Base-by-base conservation (phyloP, 1,139 yeast genomes). In the Yamadazyma pseudoaaseri region DNA sequence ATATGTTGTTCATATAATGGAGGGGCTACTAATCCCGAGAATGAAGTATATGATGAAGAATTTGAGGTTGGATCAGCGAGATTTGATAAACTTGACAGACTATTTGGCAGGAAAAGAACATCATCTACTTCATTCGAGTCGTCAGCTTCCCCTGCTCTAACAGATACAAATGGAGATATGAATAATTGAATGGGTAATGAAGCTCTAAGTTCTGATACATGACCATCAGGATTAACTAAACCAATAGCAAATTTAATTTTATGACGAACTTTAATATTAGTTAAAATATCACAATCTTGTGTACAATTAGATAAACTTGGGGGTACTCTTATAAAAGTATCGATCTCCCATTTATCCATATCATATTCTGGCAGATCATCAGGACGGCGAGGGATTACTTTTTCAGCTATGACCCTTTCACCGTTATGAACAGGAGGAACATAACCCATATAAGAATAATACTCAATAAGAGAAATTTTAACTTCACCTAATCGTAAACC, bases 1-100 rank as follows among this genome's bases (percentile, higher is more conserved):
- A 89, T 77, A 54, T 87, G 96, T 41, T 73, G 79, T 43, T 81
- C 89, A 53, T 92, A 92, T 42, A 84, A 73, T 18, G 98, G 98
- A 3, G 97, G 97, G 0, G 97, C 96, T 58, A 80, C 70, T 27
- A 77, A 59, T 0, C 74, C 76, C 8, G 65, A 63, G 40, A 67
- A 60, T 8, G 70, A 61, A 1, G 67, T 52, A 26, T 42, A 52
- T 0, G 70, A 64, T 18, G 53, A 54, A 11, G 49, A 48, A 36
- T 55, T 58, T 6, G 68, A 58, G 5, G 47, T 39, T 13, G 33
- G 21, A 22, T 33, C 36, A 6, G 44, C 25, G 6, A 22, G 12
- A n/a, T 22, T 22, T 22, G 12, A 6, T 11, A 22, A 22, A 11
- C 25, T 22, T 10, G 25, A 9, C 25, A 22, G 25, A 22, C 25